Conservation (phyloP, 306 rosid species). For the Inga laurina region DNA sequence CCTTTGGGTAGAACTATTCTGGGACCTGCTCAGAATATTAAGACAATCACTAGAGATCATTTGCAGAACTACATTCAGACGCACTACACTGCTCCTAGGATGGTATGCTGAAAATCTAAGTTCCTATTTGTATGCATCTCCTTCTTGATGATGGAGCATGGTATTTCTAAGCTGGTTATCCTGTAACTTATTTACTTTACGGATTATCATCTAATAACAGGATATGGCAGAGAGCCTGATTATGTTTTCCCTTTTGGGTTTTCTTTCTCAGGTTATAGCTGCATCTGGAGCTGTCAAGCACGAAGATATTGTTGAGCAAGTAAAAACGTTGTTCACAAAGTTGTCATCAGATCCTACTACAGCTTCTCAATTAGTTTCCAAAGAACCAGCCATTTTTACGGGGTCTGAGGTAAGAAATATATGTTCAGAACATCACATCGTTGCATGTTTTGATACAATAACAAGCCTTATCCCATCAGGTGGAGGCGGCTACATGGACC, state of each 20-base stretch:
- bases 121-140: not conserved
- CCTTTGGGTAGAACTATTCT: constrained; percentile 94
- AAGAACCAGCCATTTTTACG: constrained; percentile 82
- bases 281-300: constrained; percentile 94
- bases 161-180: not conserved
- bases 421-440: not conserved
- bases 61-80: constrained; percentile 80
- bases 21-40: constrained; percentile 83
- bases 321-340: constrained; percentile 69
- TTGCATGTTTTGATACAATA: too few relatives aligned
- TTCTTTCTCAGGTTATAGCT: constrained; percentile 64
- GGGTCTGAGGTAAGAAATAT: constrained; percentile 81
- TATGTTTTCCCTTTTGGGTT: constrained; percentile 15
- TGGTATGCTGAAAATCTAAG: constrained; percentile 53
- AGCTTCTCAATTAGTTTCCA: constrained; percentile 71
- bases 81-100: constrained; percentile 92
- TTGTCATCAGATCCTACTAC: constrained; percentile 78
- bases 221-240: not conserved
- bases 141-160: not conserved
- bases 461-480: too few relatives aligned
- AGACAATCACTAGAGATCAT: constrained; percentile 80
- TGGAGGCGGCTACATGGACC: too few relatives aligned
- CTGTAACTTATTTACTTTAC: not conserved
- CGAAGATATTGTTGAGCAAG: constrained; percentile 73
- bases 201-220: not conserved